A percentile compares a stretch with the other conserved stretches of the same genome.
phyloP scores from a whole-genome alignment of 192 early-diverging fungal genomes.

The Allomyces macrogynus region DNA sequence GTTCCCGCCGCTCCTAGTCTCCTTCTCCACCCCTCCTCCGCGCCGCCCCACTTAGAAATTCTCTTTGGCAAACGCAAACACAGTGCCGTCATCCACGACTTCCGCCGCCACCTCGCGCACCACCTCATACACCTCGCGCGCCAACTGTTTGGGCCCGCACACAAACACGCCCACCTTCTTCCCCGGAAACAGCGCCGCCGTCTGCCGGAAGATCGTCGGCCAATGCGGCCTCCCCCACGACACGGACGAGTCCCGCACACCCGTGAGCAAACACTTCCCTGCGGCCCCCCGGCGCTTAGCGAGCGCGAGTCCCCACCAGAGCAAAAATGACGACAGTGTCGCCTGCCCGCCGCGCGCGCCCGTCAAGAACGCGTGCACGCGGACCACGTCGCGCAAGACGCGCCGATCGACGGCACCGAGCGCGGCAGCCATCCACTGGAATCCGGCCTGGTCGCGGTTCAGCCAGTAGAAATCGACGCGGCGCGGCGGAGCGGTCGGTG shows the following conservation, averaged over 20 bases:
- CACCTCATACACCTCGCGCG: not conserved
- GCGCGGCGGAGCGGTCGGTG: not conserved
- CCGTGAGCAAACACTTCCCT: constrained; percentile 21
- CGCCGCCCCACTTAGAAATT: not conserved
- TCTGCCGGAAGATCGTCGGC: constrained; percentile 20
- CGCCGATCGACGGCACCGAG: constrained; percentile 41
- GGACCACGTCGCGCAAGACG: constrained; percentile 36
- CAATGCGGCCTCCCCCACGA: constrained; percentile 26
- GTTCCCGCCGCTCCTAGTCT: too few species aligned
- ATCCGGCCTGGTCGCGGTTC: constrained; percentile 14
- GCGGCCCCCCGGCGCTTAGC: constrained; percentile 27
- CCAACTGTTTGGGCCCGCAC: constrained; percentile 31
- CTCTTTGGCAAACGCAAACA: not conserved
- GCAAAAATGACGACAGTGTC: constrained; percentile 13
- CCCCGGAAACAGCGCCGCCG: constrained; percentile 19
- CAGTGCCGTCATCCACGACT: not conserved
- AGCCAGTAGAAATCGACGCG: not conserved
- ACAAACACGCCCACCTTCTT: constrained; percentile 58
- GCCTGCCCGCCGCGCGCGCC: constrained; percentile 38
- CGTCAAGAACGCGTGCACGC: constrained; percentile 48
- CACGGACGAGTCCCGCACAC: constrained; percentile 16
- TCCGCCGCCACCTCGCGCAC: not conserved
- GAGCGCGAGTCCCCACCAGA: constrained; percentile 14
- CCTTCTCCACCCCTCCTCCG: too few species aligned
- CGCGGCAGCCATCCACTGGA: constrained; percentile 65